These are phyloP conservation scores for Fagopyrum tataricum DNA, from an alignment of 148 eudicot species.

Conservation along the genomic window DNA sequence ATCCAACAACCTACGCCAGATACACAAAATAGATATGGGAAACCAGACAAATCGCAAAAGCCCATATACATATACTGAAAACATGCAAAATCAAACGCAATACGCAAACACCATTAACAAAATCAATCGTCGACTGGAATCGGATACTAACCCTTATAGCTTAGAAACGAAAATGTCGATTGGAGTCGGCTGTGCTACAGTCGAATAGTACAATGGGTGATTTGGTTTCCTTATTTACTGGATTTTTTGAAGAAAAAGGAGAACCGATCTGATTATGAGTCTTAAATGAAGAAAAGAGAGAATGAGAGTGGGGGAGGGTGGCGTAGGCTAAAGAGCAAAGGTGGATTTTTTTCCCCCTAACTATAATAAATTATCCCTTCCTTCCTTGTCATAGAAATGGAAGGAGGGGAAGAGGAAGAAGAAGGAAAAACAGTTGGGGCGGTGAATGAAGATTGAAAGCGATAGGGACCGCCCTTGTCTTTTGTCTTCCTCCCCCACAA, in stretches of 20 bases:
- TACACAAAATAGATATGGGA: background rate
- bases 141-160: background rate
- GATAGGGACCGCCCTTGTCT: slow-evolving; percentile 1
- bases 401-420: background rate
- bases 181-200: background rate
- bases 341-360: background rate
- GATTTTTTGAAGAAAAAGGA: background rate
- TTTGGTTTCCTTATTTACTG: background rate
- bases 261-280: background rate
- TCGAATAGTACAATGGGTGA: background rate
- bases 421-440: slow-evolving; percentile 4
- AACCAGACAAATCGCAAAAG: background rate
- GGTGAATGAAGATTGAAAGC: background rate
- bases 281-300: background rate
- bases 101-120: background rate
- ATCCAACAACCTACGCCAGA: background rate
- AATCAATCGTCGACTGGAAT: background rate
- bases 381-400: background rate
- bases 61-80: background rate
- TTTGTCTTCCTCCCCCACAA: background rate
- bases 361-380: background rate
- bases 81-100: background rate
- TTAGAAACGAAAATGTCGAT: background rate
- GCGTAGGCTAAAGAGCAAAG: slow-evolving; percentile 13
- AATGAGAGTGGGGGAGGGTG: background rate